phyloP scores from a whole-genome alignment of 306 rosid species.

The Fragaria vesca region DNA sequence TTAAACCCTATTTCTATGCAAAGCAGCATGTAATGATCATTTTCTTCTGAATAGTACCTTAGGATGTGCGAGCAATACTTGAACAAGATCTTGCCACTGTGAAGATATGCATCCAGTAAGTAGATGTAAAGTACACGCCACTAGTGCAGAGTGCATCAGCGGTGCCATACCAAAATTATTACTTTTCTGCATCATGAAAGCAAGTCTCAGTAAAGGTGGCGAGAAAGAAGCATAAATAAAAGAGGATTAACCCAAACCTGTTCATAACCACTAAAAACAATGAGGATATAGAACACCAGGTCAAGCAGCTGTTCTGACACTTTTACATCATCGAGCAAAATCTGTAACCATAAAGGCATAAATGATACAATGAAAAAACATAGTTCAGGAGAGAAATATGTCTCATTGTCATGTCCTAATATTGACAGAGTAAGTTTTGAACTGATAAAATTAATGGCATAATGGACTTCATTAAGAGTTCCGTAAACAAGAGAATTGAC shows the following conservation, averaged over 20 bases:
- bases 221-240: slow-evolving; percentile 26
- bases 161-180: slow-evolving; percentile 41
- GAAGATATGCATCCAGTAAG: slow-evolving; percentile 68
- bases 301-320: slow-evolving; percentile 74
- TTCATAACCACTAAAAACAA: slow-evolving; percentile 61
- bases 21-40: slow-evolving; percentile 14
- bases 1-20: slow-evolving; percentile 11
- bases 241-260: slow-evolving; percentile 54
- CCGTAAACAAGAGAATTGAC: neutral
- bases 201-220: slow-evolving; percentile 32
- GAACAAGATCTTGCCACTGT: slow-evolving; percentile 83
- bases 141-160: slow-evolving; percentile 72
- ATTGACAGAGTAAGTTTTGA: slow-evolving; percentile 20
- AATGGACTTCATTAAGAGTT: neutral
- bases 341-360: slow-evolving; percentile 51
- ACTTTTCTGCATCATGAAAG: slow-evolving; percentile 61
- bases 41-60: slow-evolving; percentile 49
- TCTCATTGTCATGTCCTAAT: neutral
- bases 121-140: slow-evolving; percentile 70
- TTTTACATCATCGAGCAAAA: slow-evolving; percentile 82
- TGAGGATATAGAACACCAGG: slow-evolving; percentile 73
- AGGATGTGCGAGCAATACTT: slow-evolving; percentile 86
- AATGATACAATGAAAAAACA: slow-evolving; percentile 20
- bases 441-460: neutral
- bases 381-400: slow-evolving; percentile 7